Evolutionary conservation across 2,329 filamentous ascomycete genomes (phyloP).

Genomic region (Cyphellophora attinorum): DNA sequence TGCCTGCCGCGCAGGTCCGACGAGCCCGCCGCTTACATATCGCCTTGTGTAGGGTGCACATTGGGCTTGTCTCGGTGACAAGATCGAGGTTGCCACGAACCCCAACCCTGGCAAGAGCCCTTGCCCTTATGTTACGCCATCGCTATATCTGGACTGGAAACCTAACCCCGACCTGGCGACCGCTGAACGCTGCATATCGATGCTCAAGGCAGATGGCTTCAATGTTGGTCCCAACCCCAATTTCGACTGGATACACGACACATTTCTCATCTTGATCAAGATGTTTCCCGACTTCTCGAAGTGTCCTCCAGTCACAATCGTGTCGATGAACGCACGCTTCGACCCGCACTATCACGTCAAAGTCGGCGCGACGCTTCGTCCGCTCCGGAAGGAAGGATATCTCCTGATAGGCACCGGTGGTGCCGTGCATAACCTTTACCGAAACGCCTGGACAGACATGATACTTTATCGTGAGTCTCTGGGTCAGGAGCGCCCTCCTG

Average conservation of each 20-base stretch:
- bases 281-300: conserved; percentile 58
- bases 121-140: conserved; percentile 57
- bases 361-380: conserved; percentile 48
- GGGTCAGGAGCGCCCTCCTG: conserved; percentile 49
- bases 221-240: conserved; percentile 41
- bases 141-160: conserved; percentile 54
- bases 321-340: conserved; percentile 45
- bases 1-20: too few species aligned
- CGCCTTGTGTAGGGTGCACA: conserved; percentile 45
- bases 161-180: conserved; percentile 51
- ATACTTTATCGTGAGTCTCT: conserved; percentile 54
- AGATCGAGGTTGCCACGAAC: conserved; percentile 53
- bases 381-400: conserved; percentile 32
- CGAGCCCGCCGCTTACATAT: too few species aligned
- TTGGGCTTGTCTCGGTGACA: conserved; percentile 50
- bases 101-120: conserved; percentile 51
- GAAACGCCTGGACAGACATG: conserved; percentile 58
- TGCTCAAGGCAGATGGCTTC: conserved; percentile 45
- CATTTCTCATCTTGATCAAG: conserved; percentile 57
- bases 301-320: conserved; percentile 56
- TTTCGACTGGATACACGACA: conserved; percentile 67
- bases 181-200: conserved; percentile 38
- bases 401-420: conserved; percentile 6
- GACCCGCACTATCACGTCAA: conserved; percentile 49
- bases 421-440: conserved; percentile 26